Evolutionary conservation across 352 stramenopile genomes (phyloP).

Genomic region (Globisporangium paddicum): DNA sequence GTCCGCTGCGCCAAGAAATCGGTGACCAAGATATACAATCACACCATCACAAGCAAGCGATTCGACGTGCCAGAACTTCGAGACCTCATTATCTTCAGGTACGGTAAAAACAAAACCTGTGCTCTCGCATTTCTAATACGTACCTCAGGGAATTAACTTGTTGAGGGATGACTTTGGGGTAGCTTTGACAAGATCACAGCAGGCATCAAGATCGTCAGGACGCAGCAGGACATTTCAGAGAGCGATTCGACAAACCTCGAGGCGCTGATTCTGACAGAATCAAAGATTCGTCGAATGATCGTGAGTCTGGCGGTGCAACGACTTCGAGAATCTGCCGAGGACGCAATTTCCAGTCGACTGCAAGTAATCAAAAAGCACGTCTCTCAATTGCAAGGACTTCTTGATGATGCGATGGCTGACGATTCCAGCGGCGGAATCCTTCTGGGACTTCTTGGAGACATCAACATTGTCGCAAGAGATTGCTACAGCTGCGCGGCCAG

Average conservation of each 20-base stretch:
- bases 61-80: constrained; percentile 20
- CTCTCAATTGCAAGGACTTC: constrained; percentile 21
- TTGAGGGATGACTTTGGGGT: constrained; percentile 13
- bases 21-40: constrained; percentile 38
- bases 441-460: constrained; percentile 35
- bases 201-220: neutral
- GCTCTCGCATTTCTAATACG: no score
- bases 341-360: neutral
- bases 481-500: constrained; percentile 46
- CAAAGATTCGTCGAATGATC: constrained; percentile 37
- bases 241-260: constrained; percentile 21
- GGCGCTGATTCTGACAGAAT: constrained; percentile 33
- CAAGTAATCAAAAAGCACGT: constrained; percentile 24
- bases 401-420: constrained; percentile 33
- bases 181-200: constrained; percentile 18
- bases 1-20: constrained; percentile 37
- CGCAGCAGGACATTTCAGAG: neutral
- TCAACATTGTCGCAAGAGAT: constrained; percentile 61
- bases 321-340: neutral
- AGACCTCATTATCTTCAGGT: constrained; percentile 38
- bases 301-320: constrained; percentile 23
- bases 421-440: constrained; percentile 24
- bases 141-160: neutral
- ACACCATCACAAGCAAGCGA: constrained; percentile 22
- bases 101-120: neutral